Evolutionary conservation across 352 stramenopile genomes (phyloP).

Genomic region (Pythium apleroticum): DNA sequence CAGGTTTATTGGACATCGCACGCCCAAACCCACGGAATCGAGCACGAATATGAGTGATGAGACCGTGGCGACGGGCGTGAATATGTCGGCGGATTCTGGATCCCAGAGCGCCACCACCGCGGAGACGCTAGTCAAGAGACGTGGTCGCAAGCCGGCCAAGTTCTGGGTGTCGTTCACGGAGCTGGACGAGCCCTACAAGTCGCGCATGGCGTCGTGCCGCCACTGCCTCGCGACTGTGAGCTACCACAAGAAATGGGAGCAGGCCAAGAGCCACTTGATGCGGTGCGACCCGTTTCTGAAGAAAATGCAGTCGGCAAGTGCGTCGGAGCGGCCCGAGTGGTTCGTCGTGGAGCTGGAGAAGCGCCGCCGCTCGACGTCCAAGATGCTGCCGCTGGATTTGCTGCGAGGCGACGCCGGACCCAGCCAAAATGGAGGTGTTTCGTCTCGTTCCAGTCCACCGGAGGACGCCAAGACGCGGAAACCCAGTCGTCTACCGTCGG

Average conservation of each 20-base stretch:
- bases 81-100: neutral
- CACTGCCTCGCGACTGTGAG: conserved; percentile 45
- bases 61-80: conserved; percentile 9
- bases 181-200: conserved; percentile 46
- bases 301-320: conserved; percentile 32
- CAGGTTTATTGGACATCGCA: neutral
- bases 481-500: neutral
- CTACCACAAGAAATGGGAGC: conserved; percentile 67
- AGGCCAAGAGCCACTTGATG: conserved; percentile 56
- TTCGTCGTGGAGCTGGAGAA: conserved; percentile 44
- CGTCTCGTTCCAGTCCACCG: neutral
- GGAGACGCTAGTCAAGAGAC: conserved; percentile 8
- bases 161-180: conserved; percentile 64
- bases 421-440: neutral
- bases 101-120: neutral
- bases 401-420: neutral
- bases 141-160: conserved; percentile 42
- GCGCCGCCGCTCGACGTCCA: conserved; percentile 16
- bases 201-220: conserved; percentile 39
- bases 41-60: neutral
- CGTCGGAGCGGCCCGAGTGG: conserved; percentile 47
- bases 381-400: conserved; percentile 20
- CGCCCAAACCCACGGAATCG: neutral
- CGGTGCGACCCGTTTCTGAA: conserved; percentile 51
- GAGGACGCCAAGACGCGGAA: neutral